Evolutionary conservation across 148 eudicot genomes (phyloP), one percentile per base, ranked within the genome.

Genomic region (Oxyria digyna): DNA sequence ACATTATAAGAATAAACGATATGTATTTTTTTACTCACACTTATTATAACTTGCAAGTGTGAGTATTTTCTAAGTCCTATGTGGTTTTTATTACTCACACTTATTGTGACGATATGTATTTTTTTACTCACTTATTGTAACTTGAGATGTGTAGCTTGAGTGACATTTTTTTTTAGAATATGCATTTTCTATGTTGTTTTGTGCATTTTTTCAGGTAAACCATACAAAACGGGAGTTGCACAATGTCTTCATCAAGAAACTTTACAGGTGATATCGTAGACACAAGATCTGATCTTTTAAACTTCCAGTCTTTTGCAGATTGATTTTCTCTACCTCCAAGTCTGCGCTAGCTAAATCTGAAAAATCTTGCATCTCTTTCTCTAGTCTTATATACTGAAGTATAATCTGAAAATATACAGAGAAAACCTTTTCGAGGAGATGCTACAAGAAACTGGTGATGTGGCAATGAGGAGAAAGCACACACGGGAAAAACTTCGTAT

Each of bases 371-470:
- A 59, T 14, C 29, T 59, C 35, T 27, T 11, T 4, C 37, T 31
- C 1, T 14, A 13, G 12, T 29, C 38, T 27, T 17, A 59, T 59
- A 6, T 27, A 21, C 10, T 29, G 0, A 29, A 59, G 41, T 59
- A 7, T 48, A 42, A 10, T 29, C 0, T n/a, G 29, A n/a, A 54
- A 59, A 14, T 18, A 31, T 6, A 62, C 85, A 94, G 99, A 74
- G 99, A 94, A 70, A 91, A 88, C 77, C 82, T 88, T 59, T 85
- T 94, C 12, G 97, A 88, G 74, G 96, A 94, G 77, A 86, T 94
- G 99, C 72, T 94, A 84, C 97, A 83, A 75, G 99, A 94, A 77
- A 93, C 99, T 45, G 85, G 86, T 67, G 99, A 91, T 69, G 80
- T 94, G 69, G 82, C 96, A 38, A 59, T 70, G 42, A 94, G 85